Base-by-base conservation (phyloP, 352 stramenopile species). In the Phytophthora podocarpi region DNA sequence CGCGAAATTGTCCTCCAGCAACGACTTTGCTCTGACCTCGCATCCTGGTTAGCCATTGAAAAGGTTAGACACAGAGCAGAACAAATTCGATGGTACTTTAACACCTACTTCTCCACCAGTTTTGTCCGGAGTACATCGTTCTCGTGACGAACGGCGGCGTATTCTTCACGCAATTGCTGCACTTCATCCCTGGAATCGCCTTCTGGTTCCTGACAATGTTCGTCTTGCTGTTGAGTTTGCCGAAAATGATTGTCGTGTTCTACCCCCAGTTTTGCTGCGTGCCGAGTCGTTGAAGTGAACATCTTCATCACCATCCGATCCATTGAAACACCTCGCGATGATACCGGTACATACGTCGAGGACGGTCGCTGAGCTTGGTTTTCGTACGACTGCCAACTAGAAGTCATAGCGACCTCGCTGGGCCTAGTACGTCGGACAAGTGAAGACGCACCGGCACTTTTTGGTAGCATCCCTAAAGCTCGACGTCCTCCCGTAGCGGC, bases 1-100 rank as follows among this genome's bases (percentile, higher is more conserved):
- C 69, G 11, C 72, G 72, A 20, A 78, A 80, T 54, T 80, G 72
- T 0, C 72, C 69, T 5, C 72, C 72, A 16, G 59, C 72, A 13
- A 80, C 60, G 3, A 80, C 55, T 46, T 78, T 80, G 16, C 56
- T 76, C 11, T 64, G 64, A 2, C 72, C 72, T 20, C 65, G 64
- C 57, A 80, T 78, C 43, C 72, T 80, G 11, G 7, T 32, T 41
- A 18, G 37, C n/a, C n/a, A n/a, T n/a, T 27, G 3, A 53, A 20
- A 27, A 21, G 4, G 9, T 54, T 42, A 52, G 34, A n/a, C 18
- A 43, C 15, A 35, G 16, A 41, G 4, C 23, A 23, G n/a, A 34
- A 5, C 31, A 32, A 28, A 16, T 30, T 49, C 21, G 13, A 39
- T n/a, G n/a, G n/a, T n/a, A 7, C 1, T 28, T 6, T 20, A 32